A percentile compares a stretch with the other conserved stretches of the same genome.
Conservation (phyloP, 768 basidiomycete species). For the Xerocomellus chrysenteron region DNA sequence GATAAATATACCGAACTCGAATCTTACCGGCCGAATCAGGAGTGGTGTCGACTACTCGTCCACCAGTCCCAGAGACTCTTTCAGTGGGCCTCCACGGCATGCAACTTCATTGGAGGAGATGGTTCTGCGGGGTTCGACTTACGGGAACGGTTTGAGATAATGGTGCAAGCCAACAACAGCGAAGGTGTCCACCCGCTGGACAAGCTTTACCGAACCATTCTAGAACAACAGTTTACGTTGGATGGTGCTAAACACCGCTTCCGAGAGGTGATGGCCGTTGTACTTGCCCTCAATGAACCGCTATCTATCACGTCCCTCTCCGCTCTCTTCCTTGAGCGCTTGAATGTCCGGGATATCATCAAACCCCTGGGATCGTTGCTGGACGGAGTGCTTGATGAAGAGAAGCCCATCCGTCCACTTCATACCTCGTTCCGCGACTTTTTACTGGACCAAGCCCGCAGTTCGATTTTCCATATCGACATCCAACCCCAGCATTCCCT, state of each 20-base stretch:
- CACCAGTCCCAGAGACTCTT: slow-evolving; percentile 21
- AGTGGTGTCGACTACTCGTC: slow-evolving; percentile 13
- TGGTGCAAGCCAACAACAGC: background rate
- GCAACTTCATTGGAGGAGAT: background rate
- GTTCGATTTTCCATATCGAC: background rate
- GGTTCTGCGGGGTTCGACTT: too few relatives aligned
- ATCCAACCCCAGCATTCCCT: background rate
- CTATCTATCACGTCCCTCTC: background rate
- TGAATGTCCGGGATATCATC: too few relatives aligned
- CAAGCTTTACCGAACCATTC: background rate
- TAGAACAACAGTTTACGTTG: background rate
- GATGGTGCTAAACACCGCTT: background rate
- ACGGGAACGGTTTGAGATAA: background rate
- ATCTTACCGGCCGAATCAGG: background rate
- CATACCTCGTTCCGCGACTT: slow-evolving; percentile 2
- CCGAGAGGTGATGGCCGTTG: background rate
- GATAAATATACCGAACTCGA: background rate
- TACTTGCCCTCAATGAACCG: background rate
- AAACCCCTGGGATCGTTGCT: background rate
- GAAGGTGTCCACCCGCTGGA: background rate
- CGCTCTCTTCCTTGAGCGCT: too few relatives aligned
- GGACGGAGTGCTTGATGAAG: background rate
- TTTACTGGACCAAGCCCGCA: background rate
- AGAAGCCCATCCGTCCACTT: background rate
- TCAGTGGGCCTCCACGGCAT: slow-evolving; percentile 24